phyloP scores from a whole-genome alignment of 768 basidiomycete species.

The Inosperma sp. region DNA sequence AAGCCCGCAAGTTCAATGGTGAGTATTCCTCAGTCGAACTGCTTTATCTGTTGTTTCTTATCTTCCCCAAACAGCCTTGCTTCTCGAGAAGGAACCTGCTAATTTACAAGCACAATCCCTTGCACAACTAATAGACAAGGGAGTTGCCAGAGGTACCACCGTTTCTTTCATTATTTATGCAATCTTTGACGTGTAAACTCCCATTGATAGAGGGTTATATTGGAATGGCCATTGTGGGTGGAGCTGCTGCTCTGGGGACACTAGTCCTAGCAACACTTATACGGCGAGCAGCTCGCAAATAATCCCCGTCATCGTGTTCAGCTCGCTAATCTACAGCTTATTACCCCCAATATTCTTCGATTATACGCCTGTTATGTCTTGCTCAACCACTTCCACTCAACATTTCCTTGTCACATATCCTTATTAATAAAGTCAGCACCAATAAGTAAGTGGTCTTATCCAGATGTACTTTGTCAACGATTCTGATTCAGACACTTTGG shows the following conservation, averaged over 20 bases:
- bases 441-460: background rate
- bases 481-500: too few species aligned
- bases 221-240: conserved; percentile 93
- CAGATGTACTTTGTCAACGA: background rate
- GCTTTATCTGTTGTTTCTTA: background rate
- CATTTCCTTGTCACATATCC: conserved; percentile 1
- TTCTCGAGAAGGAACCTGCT: conserved; percentile 87
- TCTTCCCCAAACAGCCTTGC: conserved; percentile 48
- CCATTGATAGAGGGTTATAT: conserved; percentile 83
- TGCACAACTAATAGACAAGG: conserved; percentile 77
- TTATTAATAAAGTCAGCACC: conserved; percentile 12
- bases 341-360: too few species aligned
- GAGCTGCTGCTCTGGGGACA: conserved; percentile 80
- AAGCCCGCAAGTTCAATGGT: conserved; percentile 93
- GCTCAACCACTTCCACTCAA: background rate
- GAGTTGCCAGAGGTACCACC: conserved; percentile 68
- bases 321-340: background rate
- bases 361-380: too few species aligned
- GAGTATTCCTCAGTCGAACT: conserved; percentile 23
- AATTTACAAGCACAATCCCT: conserved; percentile 93
- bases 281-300: conserved; percentile 73
- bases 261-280: conserved; percentile 69
- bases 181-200: background rate
- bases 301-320: conserved; percentile 17
- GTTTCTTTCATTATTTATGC: background rate